A percentile compares a stretch with the other conserved stretches of the same genome.
Conservation (phyloP, 2,329 filamentous ascomycete genomes). For the Alternaria hordeiaustralica region DNA sequence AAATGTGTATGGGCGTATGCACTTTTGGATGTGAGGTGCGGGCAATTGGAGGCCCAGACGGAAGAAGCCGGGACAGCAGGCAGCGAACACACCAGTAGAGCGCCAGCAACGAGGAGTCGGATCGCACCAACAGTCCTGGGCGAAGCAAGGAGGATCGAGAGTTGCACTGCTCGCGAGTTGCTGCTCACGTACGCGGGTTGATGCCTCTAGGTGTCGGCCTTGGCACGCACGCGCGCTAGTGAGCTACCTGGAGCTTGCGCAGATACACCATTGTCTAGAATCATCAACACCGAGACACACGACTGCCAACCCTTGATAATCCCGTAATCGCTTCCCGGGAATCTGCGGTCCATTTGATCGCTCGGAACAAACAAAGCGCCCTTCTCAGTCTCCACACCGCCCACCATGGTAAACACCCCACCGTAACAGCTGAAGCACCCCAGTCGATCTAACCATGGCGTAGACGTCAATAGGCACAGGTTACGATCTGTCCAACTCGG, state of each 20-base stretch:
- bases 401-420: conserved; percentile 39
- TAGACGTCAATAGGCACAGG: conserved; percentile 99
- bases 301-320: conserved; percentile 1
- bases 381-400: background rate
- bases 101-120: background rate
- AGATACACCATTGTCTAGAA: conserved; percentile 40
- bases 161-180: background rate
- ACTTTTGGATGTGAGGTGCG: conserved; percentile 22
- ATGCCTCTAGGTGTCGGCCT: conserved; percentile 4
- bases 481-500: conserved; percentile 99
- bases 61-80: conserved; percentile 19
- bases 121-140: background rate
- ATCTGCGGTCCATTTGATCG: background rate
- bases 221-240: conserved; percentile 27
- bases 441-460: conserved; percentile 25
- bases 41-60: conserved; percentile 36
- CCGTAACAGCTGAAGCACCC: conserved; percentile 6
- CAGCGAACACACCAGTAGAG: background rate
- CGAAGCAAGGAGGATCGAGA: background rate
- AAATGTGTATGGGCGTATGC: conserved; percentile 40
- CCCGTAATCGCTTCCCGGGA: background rate
- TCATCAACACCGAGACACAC: conserved; percentile 25
- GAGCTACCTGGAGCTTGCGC: conserved; percentile 32
- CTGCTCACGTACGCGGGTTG: background rate
- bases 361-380: background rate